Evolutionary conservation across 2,329 filamentous ascomycete genomes (phyloP).

Genomic region (Diplodia seriata): DNA sequence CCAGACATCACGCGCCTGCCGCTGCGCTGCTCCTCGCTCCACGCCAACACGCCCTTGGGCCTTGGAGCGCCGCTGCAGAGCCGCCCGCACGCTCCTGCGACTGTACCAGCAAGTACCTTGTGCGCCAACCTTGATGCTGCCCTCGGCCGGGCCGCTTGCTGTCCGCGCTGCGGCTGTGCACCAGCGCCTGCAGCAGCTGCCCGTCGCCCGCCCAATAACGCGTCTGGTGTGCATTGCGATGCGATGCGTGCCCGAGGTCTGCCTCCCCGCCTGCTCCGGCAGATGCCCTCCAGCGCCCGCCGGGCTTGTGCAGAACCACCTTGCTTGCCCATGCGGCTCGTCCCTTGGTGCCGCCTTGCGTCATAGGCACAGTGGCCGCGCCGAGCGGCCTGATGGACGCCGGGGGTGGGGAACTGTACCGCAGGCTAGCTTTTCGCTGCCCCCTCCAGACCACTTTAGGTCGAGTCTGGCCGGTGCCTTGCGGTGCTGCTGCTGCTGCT

Average conservation of each 20-base stretch:
- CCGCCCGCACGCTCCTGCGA: constrained; percentile 5
- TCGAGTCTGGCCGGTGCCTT: not conserved
- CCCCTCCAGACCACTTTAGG: not conserved
- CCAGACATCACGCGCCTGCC: constrained; percentile 12
- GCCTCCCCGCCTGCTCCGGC: not conserved
- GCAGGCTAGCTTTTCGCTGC: constrained; percentile 14
- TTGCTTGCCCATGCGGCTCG: not conserved
- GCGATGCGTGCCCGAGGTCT: not conserved
- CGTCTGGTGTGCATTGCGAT: constrained; percentile 14
- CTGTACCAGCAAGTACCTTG: constrained; percentile 10
- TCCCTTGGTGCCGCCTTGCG: not conserved
- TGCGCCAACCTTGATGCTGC: constrained; percentile 17
- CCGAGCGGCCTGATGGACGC: constrained; percentile 2
- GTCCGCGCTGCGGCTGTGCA: constrained; percentile 21
- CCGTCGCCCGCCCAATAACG: constrained; percentile 1
- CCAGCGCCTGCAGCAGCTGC: constrained; percentile 10
- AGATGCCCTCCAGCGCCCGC: not conserved
- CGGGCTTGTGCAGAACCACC: not conserved
- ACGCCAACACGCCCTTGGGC: not conserved
- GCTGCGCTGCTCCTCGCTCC: not conserved
- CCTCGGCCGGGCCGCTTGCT: constrained; percentile 25
- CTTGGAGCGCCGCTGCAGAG: not conserved
- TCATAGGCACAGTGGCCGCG: not conserved
- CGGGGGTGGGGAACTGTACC: constrained; percentile 20
- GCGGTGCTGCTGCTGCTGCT: not conserved